These are phyloP conservation scores for Bretziella fagacearum DNA, from an alignment of 2,329 filamentous ascomycete species.

Conservation along the genomic window DNA sequence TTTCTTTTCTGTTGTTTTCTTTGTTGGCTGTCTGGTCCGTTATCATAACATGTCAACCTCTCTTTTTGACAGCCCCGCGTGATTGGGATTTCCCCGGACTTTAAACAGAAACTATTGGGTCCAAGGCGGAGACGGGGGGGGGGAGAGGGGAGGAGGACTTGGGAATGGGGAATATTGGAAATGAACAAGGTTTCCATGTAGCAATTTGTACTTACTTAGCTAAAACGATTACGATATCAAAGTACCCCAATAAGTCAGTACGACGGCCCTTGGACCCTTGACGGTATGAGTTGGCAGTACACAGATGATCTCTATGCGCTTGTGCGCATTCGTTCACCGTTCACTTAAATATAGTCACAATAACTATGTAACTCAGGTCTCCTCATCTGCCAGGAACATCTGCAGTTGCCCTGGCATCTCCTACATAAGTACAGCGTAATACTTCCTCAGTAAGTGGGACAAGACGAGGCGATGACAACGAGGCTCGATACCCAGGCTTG, in stretches of 20 bases:
- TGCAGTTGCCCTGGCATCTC: constrained; percentile 2
- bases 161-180: not conserved
- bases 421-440: not conserved
- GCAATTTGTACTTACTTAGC: no score
- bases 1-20: not conserved
- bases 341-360: not conserved
- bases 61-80: no score
- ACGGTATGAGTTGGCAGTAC: no score
- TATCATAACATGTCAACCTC: no score
- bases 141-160: not conserved
- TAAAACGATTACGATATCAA: not conserved
- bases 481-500: constrained; percentile 1
- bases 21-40: not conserved
- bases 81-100: not conserved
- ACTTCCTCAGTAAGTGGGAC: not conserved
- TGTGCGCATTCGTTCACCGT: no score
- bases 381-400: not conserved
- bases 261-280: no score
- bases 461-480: constrained; percentile 1
- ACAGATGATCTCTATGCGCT: no score
- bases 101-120: no score
- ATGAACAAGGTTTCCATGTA: not conserved
- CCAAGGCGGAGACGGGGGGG: no score
- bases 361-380: not conserved
- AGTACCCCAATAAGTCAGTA: not conserved